phyloP scores from a whole-genome alignment of 345 rosid species.

The Hibiscus trionum region DNA sequence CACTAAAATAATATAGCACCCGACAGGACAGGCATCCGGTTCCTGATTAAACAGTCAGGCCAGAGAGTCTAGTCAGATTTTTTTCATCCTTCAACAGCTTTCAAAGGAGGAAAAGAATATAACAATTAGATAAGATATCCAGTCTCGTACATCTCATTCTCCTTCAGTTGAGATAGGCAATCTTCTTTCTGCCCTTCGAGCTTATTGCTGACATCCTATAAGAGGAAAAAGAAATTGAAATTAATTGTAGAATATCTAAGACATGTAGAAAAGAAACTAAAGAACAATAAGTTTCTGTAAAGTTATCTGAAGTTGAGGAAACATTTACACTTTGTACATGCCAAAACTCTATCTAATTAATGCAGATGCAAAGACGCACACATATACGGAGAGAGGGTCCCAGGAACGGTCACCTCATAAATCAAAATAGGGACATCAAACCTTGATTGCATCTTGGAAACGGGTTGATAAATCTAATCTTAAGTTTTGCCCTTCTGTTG shows the following conservation, averaged over 20 bases:
- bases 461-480: constrained; percentile 55
- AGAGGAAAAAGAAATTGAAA: too few species aligned
- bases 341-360: background rate
- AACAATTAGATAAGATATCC: too few species aligned
- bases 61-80: background rate
- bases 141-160: too few species aligned
- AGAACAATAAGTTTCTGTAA: too few species aligned
- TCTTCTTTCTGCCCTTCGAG: too few species aligned
- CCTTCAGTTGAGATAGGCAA: too few species aligned
- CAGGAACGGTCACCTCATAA: background rate
- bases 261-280: too few species aligned
- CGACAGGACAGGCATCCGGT: background rate
- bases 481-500: constrained; percentile 80
- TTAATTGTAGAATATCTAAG: too few species aligned
- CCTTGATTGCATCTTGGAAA: constrained; percentile 2
- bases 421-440: background rate
- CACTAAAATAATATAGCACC: background rate
- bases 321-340: constrained; percentile 15
- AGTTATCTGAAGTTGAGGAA: too few species aligned
- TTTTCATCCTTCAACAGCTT: background rate
- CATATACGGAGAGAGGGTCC: background rate
- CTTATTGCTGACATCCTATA: too few species aligned
- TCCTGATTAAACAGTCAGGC: background rate
- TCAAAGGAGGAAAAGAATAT: background rate
- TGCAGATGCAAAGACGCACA: background rate